phyloP scores from a whole-genome alignment of 1,284 basidiomycete genomes.

The Melampsora americana region DNA sequence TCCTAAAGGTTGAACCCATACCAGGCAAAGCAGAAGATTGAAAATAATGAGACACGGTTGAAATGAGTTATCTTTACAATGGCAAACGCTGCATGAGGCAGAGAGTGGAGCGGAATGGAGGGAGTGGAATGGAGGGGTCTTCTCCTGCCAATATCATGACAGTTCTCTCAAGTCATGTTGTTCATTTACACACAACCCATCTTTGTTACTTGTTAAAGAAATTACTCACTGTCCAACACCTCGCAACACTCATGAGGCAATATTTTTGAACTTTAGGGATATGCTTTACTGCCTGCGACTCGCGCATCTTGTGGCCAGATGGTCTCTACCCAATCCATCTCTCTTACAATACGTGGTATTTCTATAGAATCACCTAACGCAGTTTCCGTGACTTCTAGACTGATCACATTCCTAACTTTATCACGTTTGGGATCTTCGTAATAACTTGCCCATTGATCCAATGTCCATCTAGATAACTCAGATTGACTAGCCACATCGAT shows the following conservation, averaged over 20 bases:
- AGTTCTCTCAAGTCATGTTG: conserved; percentile 48
- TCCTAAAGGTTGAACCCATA: conserved; percentile 60
- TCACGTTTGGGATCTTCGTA: conserved; percentile 67
- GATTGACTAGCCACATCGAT: conserved; percentile 55
- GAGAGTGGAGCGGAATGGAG: background rate
- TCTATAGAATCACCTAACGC: conserved; percentile 70
- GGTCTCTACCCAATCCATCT: conserved; percentile 94
- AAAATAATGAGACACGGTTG: conserved; percentile 1
- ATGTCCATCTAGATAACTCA: conserved; percentile 64
- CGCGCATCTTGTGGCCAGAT: conserved; percentile 68
- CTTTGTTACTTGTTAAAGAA: background rate
- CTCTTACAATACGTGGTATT: conserved; percentile 66
- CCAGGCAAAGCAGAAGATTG: conserved; percentile 12
- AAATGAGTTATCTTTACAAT: conserved; percentile 6
- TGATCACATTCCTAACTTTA: conserved; percentile 86
- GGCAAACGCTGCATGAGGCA: background rate
- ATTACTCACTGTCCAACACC: conserved; percentile 79
- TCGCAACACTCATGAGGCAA: conserved; percentile 81
- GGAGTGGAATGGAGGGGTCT: background rate
- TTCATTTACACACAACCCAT: no score
- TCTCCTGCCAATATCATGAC: background rate
- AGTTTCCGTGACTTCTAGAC: conserved; percentile 76
- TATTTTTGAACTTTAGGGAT: conserved; percentile 95
- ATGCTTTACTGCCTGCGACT: conserved; percentile 54
- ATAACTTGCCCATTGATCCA: conserved; percentile 86